Evolutionary conservation across 352 stramenopile species (phyloP), one percentile per base, ranked within the genome.

Genomic region (Phytophthora multivora): DNA sequence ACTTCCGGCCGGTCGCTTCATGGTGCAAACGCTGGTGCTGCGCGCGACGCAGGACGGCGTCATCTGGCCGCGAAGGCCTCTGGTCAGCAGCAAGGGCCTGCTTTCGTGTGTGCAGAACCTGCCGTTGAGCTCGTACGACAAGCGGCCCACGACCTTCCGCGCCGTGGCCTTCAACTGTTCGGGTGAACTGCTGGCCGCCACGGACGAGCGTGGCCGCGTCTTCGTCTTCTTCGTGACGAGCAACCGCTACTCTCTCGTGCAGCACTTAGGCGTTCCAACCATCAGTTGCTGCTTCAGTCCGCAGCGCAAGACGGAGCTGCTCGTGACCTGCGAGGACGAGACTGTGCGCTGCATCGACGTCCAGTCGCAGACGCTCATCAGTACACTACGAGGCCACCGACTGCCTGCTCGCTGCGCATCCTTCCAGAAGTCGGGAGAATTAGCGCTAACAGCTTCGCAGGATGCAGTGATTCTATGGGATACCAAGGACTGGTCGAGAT

Each of bases 381-480:
- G 85, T 57, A 93, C 87, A n/a, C 59, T 93, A 9, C 70, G 79
- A 45, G 87, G 85, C 6, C 85, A 94, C 55, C 72, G 75, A 1
- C 68, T 79, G 41, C 78, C 83, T 2, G 77, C 82, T 26, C 61
- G 57, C 12, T 87, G 73, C 47, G 80, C 68, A 15, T 86, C 74
- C 11, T 95, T 94, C 67, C 85, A 96, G 49, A 73, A 74, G 18
- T 87, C 85, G 0, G 86, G 87, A 0, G 75, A 83, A 15, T 59
- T 96, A 16, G 87, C 84, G 12, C 72, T 96, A 15, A 94, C 83
- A 2, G 82, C 83, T 0, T 96, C 83, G 2, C 74, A 80, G 42
- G 85, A 94, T 35, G 82, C 82, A 1, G 85, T 94, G 3, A 93
- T 93, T 54, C 56, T 96, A 19, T 96, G 87, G 87, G 83, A 96